Evolutionary conservation across 140 eudicot genomes (phyloP).

Genomic region (Stevia rebaudiana): DNA sequence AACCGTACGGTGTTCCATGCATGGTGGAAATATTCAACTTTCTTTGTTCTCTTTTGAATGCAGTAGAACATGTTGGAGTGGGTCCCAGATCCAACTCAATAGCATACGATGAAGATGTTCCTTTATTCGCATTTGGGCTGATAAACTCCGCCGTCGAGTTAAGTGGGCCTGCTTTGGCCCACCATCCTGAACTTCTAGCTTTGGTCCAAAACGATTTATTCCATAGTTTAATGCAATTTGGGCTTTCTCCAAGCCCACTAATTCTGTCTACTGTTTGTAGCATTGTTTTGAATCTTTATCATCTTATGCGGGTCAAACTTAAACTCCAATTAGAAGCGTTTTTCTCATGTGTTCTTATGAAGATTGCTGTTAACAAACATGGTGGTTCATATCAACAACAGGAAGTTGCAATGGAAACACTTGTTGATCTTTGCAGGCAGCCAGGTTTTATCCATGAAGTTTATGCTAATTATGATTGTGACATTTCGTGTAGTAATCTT

Average conservation of each 20-base stretch:
- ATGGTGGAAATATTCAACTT: conserved; percentile 67
- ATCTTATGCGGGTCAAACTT: conserved; percentile 56
- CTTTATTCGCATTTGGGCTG: conserved; percentile 59
- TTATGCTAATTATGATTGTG: conserved; percentile 71
- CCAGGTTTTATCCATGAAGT: conserved; percentile 43
- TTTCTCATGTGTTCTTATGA: conserved; percentile 48
- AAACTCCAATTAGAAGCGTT: conserved; percentile 67
- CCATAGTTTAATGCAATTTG: conserved; percentile 57
- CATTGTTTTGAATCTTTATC: conserved; percentile 59
- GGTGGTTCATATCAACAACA: conserved; percentile 66
- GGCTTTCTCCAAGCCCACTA: conserved; percentile 56
- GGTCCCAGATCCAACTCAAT: conserved; percentile 50
- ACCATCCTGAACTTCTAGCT: conserved; percentile 53
- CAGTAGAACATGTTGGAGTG: conserved; percentile 39
- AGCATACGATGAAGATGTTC: conserved; percentile 69
- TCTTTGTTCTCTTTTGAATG: conserved; percentile 58
- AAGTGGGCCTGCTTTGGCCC: conserved; percentile 51
- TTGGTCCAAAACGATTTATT: conserved; percentile 60
- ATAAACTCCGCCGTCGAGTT: conserved; percentile 68
- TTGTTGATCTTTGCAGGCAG: conserved; percentile 68
- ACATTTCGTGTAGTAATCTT: conserved; percentile 54
- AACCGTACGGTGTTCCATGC: conserved; percentile 57
- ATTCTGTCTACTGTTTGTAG: conserved; percentile 69
- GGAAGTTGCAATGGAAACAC: conserved; percentile 72
- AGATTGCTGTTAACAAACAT: conserved; percentile 44